Conservation (phyloP, 1,139 yeast species). For the Wickerhamomyces sp. region DNA sequence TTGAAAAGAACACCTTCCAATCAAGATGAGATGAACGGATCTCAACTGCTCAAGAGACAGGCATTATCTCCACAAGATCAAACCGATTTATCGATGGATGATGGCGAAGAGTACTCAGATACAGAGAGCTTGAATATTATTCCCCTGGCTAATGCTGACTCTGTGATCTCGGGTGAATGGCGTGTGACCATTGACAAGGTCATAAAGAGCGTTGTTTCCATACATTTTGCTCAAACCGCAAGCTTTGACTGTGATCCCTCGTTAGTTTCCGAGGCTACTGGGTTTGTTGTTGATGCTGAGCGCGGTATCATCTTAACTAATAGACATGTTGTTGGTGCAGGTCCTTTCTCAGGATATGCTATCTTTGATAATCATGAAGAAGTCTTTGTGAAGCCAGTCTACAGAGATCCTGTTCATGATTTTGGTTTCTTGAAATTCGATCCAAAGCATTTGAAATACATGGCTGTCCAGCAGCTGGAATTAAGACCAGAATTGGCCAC, state of each 20-base stretch:
- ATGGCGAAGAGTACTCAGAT: background rate
- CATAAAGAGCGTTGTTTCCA: constrained; percentile 82
- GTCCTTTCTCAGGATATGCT: constrained; percentile 87
- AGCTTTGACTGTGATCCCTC: constrained; percentile 85
- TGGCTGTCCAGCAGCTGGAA: constrained; percentile 62
- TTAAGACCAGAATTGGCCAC: constrained; percentile 78
- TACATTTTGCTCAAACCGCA: constrained; percentile 83
- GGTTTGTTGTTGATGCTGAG: constrained; percentile 85
- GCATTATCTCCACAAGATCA: background rate
- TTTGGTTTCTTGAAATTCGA: constrained; percentile 79
- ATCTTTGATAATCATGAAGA: constrained; percentile 95
- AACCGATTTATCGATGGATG: background rate
- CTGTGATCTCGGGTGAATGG: constrained; percentile 43
- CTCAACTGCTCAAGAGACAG: background rate
- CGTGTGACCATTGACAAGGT: constrained; percentile 77
- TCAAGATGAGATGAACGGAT: too few relatives aligned
- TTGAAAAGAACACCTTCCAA: constrained; percentile 1
- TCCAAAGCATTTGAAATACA: constrained; percentile 66
- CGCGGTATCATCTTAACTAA: constrained; percentile 84
- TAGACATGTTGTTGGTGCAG: constrained; percentile 93
- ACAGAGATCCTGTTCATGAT: constrained; percentile 83
- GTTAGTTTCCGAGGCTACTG: constrained; percentile 86
- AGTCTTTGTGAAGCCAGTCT: constrained; percentile 77
- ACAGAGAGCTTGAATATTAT: background rate
- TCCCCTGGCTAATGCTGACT: background rate